A percentile compares a stretch with the other conserved stretches of the same genome.
Evolutionary conservation across 2,329 filamentous ascomycete genomes (phyloP).

Genomic region (Epichloe aotearoae): DNA sequence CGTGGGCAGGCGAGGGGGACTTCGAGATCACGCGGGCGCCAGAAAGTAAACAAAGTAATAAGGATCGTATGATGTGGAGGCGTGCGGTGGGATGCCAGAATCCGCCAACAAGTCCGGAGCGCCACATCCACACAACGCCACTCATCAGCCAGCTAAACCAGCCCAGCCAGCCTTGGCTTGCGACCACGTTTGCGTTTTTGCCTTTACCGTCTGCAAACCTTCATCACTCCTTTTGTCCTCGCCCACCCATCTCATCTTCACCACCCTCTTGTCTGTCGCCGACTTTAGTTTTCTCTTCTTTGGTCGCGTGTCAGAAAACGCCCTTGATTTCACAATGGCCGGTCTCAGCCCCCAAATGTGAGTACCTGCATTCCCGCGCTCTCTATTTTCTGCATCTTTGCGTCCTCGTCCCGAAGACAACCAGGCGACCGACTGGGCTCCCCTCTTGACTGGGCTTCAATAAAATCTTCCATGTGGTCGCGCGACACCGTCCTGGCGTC

Average conservation of each 20-base stretch:
- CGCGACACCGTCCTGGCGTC: not conserved
- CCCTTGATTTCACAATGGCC: slow-evolving; percentile 37
- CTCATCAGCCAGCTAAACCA: not conserved
- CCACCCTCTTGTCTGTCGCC: not conserved
- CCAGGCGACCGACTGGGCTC: not conserved
- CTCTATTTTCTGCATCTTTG: not conserved
- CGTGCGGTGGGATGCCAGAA: too few relatives aligned
- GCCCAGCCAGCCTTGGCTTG: not conserved
- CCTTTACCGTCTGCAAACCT: not conserved
- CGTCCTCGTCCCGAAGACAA: not conserved
- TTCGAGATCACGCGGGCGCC: too few relatives aligned
- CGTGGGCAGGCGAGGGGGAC: too few relatives aligned
- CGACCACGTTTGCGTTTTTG: slow-evolving; percentile 1
- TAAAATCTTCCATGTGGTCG: not conserved
- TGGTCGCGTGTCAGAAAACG: not conserved
- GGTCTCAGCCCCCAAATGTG: slow-evolving; percentile 52
- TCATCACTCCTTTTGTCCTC: not conserved
- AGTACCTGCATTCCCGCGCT: slow-evolving; percentile 12
- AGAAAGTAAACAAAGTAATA: too few relatives aligned
- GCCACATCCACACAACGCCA: not conserved
- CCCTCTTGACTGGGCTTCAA: not conserved
- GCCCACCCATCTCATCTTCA: not conserved
- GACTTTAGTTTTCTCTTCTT: slow-evolving; percentile 1
- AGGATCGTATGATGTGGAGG: too few relatives aligned
- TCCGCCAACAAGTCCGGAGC: not conserved